These are phyloP conservation scores for Exutisphaerella laricina DNA, from an alignment of 2,329 filamentous ascomycete genomes.

Conservation along the genomic window DNA sequence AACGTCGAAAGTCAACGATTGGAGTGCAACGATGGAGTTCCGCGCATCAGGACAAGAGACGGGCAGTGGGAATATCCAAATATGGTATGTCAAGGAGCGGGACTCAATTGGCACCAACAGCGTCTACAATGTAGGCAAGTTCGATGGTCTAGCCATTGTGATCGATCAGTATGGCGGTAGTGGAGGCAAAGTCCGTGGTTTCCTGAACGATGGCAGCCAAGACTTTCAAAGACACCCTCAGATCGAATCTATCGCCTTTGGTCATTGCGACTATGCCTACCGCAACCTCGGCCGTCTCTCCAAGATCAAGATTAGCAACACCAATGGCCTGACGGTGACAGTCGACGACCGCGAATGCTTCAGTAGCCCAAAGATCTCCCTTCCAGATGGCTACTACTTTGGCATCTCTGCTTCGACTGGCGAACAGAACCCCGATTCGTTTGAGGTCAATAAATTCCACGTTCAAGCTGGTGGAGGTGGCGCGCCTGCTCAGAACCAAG, in stretches of 20 bases:
- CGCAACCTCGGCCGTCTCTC: conserved; percentile 85
- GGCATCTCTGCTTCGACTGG: conserved; percentile 83
- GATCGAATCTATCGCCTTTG: conserved; percentile 83
- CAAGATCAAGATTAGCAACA: conserved; percentile 67
- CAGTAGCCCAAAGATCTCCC: conserved; percentile 66
- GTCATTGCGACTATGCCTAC: conserved; percentile 85
- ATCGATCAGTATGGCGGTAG: conserved; percentile 75
- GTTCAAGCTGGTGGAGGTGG: conserved; percentile 50
- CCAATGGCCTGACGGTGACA: conserved; percentile 65
- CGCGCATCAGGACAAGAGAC: conserved; percentile 79
- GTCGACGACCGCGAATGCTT: conserved; percentile 81
- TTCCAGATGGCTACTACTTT: conserved; percentile 75
- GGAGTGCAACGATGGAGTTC: conserved; percentile 81
- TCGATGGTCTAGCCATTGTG: conserved; percentile 85
- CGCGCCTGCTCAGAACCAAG: conserved; percentile 26
- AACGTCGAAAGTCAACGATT: conserved; percentile 52
- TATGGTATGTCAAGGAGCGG: conserved; percentile 76
- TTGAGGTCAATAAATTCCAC: conserved; percentile 84
- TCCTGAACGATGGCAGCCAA: conserved; percentile 82
- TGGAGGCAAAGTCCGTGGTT: conserved; percentile 79
- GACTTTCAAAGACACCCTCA: conserved; percentile 72
- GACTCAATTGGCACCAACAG: conserved; percentile 63
- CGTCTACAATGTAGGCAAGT: conserved; percentile 76
- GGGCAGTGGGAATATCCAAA: conserved; percentile 80
- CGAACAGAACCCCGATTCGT: conserved; percentile 79